Evolutionary conservation across 2,329 filamentous ascomycete species (phyloP).

Genomic region (Pseudogymnoascus pannorum): DNA sequence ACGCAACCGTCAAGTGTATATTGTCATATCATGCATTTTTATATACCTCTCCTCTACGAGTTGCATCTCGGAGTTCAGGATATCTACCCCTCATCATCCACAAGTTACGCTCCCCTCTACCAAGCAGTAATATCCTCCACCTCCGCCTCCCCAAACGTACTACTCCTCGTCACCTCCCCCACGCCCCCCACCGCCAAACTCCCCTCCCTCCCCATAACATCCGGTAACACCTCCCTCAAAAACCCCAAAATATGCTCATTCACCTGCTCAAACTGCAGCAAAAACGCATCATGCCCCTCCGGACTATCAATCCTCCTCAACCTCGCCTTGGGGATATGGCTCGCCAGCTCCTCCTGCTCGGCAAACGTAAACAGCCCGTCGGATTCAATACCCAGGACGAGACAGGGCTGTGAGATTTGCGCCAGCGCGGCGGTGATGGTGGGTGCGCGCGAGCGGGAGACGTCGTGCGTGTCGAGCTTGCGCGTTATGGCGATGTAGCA

Average conservation of each 20-base stretch:
- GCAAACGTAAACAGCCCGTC: slow-evolving; percentile 96
- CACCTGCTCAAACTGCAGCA: slow-evolving; percentile 95
- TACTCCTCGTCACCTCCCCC: slow-evolving; percentile 69
- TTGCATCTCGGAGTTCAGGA: neutral
- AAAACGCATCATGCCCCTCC: slow-evolving; percentile 92
- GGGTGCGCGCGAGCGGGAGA: slow-evolving; percentile 63
- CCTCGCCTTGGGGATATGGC: slow-evolving; percentile 67
- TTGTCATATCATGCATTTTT: neutral
- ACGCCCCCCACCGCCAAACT: slow-evolving; percentile 36
- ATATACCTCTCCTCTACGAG: neutral
- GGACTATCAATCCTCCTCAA: slow-evolving; percentile 86
- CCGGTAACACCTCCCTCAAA: slow-evolving; percentile 71
- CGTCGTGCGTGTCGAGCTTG: slow-evolving; percentile 94
- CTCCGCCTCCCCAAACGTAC: slow-evolving; percentile 91
- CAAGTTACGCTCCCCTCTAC: slow-evolving; percentile 40
- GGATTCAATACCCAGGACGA: slow-evolving; percentile 90
- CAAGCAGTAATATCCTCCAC: slow-evolving; percentile 94
- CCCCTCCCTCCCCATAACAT: slow-evolving; percentile 70
- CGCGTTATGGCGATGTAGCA: slow-evolving; percentile 98
- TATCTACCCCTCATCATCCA: neutral
- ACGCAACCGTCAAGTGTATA: no score
- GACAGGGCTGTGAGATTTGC: slow-evolving; percentile 77
- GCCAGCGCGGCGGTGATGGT: slow-evolving; percentile 65
- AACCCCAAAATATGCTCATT: slow-evolving; percentile 83
- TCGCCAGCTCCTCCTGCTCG: slow-evolving; percentile 87